Evolutionary conservation across 2,329 filamentous ascomycete genomes (phyloP).

Genomic region (Calonectria crousiana): DNA sequence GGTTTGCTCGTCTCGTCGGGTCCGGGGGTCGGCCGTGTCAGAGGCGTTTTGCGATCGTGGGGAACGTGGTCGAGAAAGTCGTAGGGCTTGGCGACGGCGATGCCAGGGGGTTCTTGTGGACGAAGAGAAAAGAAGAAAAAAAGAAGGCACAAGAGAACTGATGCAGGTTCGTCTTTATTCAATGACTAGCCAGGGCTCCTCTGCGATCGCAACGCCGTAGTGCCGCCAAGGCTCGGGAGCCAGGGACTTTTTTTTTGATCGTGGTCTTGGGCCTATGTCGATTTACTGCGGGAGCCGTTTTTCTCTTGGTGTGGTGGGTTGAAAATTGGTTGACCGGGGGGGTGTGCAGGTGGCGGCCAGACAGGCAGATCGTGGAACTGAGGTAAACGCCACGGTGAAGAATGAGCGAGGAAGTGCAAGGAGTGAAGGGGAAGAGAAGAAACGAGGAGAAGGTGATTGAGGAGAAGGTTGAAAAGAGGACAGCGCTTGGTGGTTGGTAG

Average conservation of each 20-base stretch:
- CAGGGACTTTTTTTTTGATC: slow-evolving; percentile 21
- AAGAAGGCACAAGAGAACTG: background rate
- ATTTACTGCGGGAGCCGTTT: slow-evolving; percentile 9
- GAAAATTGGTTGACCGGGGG: background rate
- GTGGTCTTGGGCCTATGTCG: background rate
- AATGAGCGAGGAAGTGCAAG: background rate
- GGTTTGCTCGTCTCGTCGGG: background rate
- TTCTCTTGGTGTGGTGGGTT: slow-evolving; percentile 12
- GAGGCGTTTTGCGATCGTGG: background rate
- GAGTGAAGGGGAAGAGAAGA: background rate
- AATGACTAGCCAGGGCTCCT: slow-evolving; percentile 24
- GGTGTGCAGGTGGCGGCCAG: background rate
- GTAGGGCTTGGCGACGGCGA: slow-evolving; percentile 7
- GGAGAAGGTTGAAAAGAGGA: slow-evolving; percentile 2
- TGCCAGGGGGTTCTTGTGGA: background rate
- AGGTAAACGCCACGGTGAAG: background rate
- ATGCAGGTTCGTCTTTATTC: slow-evolving; percentile 2
- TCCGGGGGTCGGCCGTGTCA: background rate
- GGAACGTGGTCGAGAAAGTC: background rate
- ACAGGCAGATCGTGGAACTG: background rate
- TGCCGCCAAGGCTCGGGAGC: slow-evolving; percentile 42
- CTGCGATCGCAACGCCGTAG: slow-evolving; percentile 36
- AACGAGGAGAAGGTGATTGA: background rate
- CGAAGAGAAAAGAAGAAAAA: background rate
- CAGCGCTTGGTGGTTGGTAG: slow-evolving; percentile 4